Evolutionary conservation across 148 eudicot genomes (phyloP), one percentile per base, ranked within the genome.

Genomic region (Amaranthus cruentus): DNA sequence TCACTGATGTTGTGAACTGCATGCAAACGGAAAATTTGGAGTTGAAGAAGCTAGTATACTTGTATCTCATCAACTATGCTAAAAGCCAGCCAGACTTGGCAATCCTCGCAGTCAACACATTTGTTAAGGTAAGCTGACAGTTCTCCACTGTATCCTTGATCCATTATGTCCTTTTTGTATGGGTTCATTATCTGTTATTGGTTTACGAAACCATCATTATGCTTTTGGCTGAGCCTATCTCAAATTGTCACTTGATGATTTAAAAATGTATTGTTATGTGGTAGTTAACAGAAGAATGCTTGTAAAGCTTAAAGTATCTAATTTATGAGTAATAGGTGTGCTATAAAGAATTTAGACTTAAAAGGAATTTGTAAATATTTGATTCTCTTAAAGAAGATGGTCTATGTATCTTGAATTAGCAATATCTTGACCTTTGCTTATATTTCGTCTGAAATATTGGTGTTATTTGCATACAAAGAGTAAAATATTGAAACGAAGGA

Each of bases 61-160:
- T 96, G 73, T 96, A 96, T 84, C 92, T 96, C 62, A 92, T 96
- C 60, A 96, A 96, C 82, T 96, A 96, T 76, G 99, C 99, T 47
- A 96, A 96, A 79, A 92, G 99, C 83, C 97, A 96, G 81, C 99
- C 97, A 13, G 99, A 96, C 79, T 90, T 96, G 60, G 99, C 97
- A 11, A 96, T 96, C 70, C 96, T 96, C 75, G 99, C 99, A 4
- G 99, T 95, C 62, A 92, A 95, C 81, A 95, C 99, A 51, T 95
- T 95, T 85, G 99, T 95, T 57, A 95, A 92, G 97, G 98, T 95
- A 80, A 81, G 77, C 50, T 43, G 58, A 53, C 47, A 47, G 53
- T 1, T 72, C 58, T 63, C 55, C 55, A 66, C 28, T 57, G 42
- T 62, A 60, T 60, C 9, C 61, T 67, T 51, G 67, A 21, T 15